Evolutionary conservation across 2,329 filamentous ascomycete genomes (phyloP), one percentile per base, ranked within the genome.

Genomic region (Reticulascus tulasneorum): DNA sequence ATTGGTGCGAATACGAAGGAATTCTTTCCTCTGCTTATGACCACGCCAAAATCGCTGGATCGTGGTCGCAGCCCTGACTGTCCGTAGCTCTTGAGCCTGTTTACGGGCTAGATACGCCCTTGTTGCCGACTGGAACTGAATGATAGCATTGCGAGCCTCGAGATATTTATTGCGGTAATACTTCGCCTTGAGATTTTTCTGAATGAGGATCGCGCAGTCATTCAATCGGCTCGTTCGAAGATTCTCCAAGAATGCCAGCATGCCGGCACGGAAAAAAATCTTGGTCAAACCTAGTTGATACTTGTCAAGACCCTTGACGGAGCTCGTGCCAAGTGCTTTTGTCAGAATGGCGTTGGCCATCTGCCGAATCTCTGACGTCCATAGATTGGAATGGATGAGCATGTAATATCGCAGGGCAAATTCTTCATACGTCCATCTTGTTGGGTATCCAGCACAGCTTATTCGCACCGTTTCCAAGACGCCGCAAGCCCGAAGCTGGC

Each of bases 211-310:
- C 10, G 93, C 93, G 49, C 90, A 94, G 48, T 89, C 86, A 58
- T 94, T 97, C 56, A 98, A 75, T 40, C 90, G 82, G 47, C 75
- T 87, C 10, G 93, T 96, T 40, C 93, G 82, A 47, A 96, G 73
- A 49, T 96, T 96, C 66, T 98, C 93, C 33, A 98, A 71, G 68
- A 96, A 96, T 7, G 93, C 93, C 51, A 98, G 82, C 93, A 98
- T 98, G 62, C 93, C 93, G 37, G 93, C 93, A 42, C 93, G 85
- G 80, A 98, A 98, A 70, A 98, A 98, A 58, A 98, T 96, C 70
- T 98, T 98, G 34, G 91, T 97, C 48, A 97, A 72, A 66, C 93
- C 93, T 47, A 98, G 78, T 66, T 98, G 93, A 58, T 97, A 98
- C 65, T 95, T 98, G 68, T 97, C 93, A 35, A 82, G 66, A 30